Evolutionary conservation across 345 rosid species (phyloP).

Genomic region (Raphanus raphanistrum): DNA sequence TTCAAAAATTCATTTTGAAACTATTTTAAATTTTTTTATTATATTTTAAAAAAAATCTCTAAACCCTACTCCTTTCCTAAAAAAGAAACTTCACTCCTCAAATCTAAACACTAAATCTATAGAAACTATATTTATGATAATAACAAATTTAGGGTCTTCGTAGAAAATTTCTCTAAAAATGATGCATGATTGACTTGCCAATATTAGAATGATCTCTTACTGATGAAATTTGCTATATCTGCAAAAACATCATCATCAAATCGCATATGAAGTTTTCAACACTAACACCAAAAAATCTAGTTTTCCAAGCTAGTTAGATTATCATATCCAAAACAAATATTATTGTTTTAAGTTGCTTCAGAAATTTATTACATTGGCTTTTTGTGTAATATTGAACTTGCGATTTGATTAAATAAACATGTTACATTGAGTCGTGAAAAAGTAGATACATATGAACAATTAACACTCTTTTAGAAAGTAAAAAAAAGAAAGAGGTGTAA

Average conservation of each 20-base stretch:
- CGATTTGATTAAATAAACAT: not conserved
- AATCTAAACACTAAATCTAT: no score
- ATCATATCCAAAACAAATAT: not conserved
- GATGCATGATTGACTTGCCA: not conserved
- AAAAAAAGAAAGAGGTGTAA: not conserved
- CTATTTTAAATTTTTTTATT: no score
- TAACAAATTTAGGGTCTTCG: no score
- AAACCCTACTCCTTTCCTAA: no score
- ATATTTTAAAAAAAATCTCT: no score
- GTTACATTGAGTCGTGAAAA: slow-evolving; percentile 4
- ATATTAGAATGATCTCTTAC: not conserved
- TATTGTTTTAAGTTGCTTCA: not conserved
- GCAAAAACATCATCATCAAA: not conserved
- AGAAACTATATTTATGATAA: no score
- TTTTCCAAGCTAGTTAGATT: not conserved
- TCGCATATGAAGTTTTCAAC: not conserved
- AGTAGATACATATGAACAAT: not conserved
- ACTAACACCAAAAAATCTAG: not conserved
- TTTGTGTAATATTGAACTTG: not conserved
- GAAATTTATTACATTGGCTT: not conserved
- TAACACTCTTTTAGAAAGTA: slow-evolving; percentile 6
- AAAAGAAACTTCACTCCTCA: no score
- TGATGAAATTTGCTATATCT: not conserved
- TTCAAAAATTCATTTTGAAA: no score
- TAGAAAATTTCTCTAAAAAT: no score